Base-by-base conservation (phyloP, 1,284 basidiomycete genomes). In the Cronartium quercuum region DNA sequence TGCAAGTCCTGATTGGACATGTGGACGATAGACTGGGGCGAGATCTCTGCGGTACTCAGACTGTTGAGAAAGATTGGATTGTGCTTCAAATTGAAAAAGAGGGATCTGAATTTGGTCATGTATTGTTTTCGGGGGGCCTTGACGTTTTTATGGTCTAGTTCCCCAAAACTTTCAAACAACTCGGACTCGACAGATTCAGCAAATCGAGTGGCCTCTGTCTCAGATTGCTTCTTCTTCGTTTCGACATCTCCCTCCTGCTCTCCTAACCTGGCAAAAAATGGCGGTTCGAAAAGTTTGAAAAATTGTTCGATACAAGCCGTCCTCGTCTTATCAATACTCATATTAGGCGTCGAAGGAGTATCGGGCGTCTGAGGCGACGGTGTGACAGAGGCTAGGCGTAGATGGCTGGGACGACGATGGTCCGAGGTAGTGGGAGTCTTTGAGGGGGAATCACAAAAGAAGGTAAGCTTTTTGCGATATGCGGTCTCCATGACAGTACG, bases 1-100 rank as follows among this genome's bases (percentile, higher is more conserved):
- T 91, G 90, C 65, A 93, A 83, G 78, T 93, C 91, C 77, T 90
- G 90, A 18, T 89, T 90, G 41, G 90, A 90, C 89, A 93, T 91
- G 66, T 87, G 84, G 60, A 90, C 88, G 75, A 93, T 73, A 10
- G 62, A 60, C 24, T 57, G 42, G 37, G 70, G 70, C 12, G 47
- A 66, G 51, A 66, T 42, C 29, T 73, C 63, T 24, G 63, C 58
- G 44, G 63, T 41, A 7, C 63, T 73, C 63, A 73, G 51, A 13
- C 51, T 66, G 40, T 65, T 41, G 55, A 73, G 70, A 58, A 73
- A 73, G 1, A 47, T 24, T 0, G 70, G 62, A 65, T 73, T 73
- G 55, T 73, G 47, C 37, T 66, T 65, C n/a, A 73, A 29, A 44
- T 73, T 73, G 41, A 73, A 73, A 24, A 73, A 55, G 21, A 73